Evolutionary conservation across 495 filamentous ascomycete species (phyloP), one percentile per base, ranked within the genome.

Genomic region (Lindgomyces ingoldianus): DNA sequence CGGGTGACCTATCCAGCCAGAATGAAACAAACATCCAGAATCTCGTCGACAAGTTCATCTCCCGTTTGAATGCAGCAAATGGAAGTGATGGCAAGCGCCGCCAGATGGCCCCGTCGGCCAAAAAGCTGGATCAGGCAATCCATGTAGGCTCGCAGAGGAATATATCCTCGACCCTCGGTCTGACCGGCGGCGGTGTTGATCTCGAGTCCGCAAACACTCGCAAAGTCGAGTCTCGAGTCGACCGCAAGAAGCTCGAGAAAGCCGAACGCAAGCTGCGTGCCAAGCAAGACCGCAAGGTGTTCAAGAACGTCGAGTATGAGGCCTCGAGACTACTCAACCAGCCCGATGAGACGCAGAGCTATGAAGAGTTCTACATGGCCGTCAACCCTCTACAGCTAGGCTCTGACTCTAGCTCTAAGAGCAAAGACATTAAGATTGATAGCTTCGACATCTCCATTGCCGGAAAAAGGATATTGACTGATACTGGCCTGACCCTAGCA

Each of bases 281-380:
- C 72, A 99, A 99, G 81, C 94, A 98, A 81, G 95, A 89, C 79
- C 94, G 93, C 81, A 99, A 99, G 80, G 83, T 86, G 41, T 96
- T 96, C 86, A 98, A 97, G 83, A 96, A 87, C 48, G 94, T 99
- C 58, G 88, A 94, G 74, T 99, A 99, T 73, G 95, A 99, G 77
- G 90, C 95, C 18, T 99, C 94, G 4, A 85, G 87, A 65, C 81
- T 99, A 63, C 82, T 99, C 68, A 88, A 92, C 75, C 85, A 91
- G 74, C 81, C 90, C 3, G 86, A 90, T 65, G 85, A 90, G 65
- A 79, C 92, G n/a, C 87, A 96, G 83, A 91, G 90, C 3, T 99
- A 99, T 75, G 94, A 99, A 74, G 95, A 99, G 73, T 98, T 99
- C 79, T 99, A 92, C 81, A 98, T 99, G 94, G 85, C 89, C 42